A percentile compares a stretch with the other conserved stretches of the same genome.
Evolutionary conservation across 148 eudicot species (phyloP).

Genomic region (Polygonum maritimum): DNA sequence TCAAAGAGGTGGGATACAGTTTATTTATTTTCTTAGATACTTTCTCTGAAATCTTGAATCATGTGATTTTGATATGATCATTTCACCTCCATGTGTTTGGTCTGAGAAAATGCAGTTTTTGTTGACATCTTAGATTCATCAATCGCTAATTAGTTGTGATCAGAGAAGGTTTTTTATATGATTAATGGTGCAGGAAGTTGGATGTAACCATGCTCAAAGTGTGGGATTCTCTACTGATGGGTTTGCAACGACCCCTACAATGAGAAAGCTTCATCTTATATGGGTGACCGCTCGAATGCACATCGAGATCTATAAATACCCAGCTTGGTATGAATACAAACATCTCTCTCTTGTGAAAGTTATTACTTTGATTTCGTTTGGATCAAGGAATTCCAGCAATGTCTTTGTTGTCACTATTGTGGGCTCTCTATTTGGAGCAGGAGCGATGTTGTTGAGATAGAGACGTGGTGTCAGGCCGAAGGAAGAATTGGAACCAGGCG

Average conservation of each 20-base stretch:
- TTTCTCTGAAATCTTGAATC: neutral
- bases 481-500: constrained; percentile 93
- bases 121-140: neutral
- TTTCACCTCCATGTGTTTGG: neutral
- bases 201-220: constrained; percentile 93
- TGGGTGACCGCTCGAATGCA: constrained; percentile 99
- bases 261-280: constrained; percentile 90
- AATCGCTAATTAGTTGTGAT: neutral
- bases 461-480: constrained; percentile 97
- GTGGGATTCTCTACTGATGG: constrained; percentile 98
- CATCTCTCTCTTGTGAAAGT: neutral
- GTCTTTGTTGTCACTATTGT: neutral
- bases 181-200: constrained; percentile 67
- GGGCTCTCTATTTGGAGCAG: constrained; percentile 28
- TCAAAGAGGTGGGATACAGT: neutral
- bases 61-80: neutral
- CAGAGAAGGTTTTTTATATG: neutral
- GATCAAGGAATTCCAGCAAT: no score
- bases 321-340: constrained; percentile 52
- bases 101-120: neutral
- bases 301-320: constrained; percentile 87
- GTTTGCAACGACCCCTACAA: constrained; percentile 81
- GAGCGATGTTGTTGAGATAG: constrained; percentile 95
- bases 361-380: neutral
- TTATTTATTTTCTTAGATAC: neutral